phyloP scores from a whole-genome alignment of 164 flowering plant genomes.

The Protea cynaroides region DNA sequence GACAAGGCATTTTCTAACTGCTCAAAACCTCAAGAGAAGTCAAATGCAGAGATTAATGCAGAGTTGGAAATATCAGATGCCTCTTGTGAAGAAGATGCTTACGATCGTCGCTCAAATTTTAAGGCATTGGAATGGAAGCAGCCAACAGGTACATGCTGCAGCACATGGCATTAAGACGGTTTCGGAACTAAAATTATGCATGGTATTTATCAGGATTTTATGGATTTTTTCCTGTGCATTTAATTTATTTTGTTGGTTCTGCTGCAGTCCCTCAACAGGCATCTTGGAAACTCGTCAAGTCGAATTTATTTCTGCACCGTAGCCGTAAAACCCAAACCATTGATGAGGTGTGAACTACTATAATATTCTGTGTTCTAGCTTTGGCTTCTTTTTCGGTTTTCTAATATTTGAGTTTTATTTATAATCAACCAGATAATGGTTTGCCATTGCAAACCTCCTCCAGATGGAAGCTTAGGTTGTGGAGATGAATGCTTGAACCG shows the following conservation, averaged over 20 bases:
- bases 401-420: neutral
- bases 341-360: conserved; percentile 66
- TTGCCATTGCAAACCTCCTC: conserved; percentile 80
- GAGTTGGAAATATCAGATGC: conserved; percentile 89
- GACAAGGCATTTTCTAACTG: conserved; percentile 84
- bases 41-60: conserved; percentile 84
- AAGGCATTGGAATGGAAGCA: conserved; percentile 24
- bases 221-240: neutral
- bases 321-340: conserved; percentile 67
- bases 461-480: conserved; percentile 68
- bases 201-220: neutral
- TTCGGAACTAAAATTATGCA: neutral
- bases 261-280: conserved; percentile 48
- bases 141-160: conserved; percentile 32
- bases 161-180: neutral
- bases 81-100: conserved; percentile 69
- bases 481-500: conserved; percentile 87
- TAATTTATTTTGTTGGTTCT: conserved; percentile 7
- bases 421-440: conserved; percentile 73
- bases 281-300: conserved; percentile 52
- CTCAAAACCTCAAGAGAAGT: conserved; percentile 87
- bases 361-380: neutral
- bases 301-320: conserved; percentile 87
- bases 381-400: neutral
- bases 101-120: conserved; percentile 19